Percentiles rank a stretch among this genome's conserved stretches.
phyloP scores from a whole-genome alignment of 2,329 filamentous ascomycete species.

The Aspergillus sp. region DNA sequence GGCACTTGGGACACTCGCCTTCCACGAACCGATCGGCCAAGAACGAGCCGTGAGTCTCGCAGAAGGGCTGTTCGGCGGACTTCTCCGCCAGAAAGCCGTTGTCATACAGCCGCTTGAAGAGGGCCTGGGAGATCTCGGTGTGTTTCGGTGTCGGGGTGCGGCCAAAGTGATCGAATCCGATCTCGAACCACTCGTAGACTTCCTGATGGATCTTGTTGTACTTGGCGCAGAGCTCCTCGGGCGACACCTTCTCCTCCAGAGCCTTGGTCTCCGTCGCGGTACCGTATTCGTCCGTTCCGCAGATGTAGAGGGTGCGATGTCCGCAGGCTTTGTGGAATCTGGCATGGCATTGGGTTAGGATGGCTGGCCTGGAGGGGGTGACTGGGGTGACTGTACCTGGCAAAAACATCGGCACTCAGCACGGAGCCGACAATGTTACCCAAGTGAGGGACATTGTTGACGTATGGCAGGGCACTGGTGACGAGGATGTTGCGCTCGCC shows the following conservation, averaged over 20 bases:
- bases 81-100: conserved; percentile 88
- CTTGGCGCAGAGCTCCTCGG: conserved; percentile 83
- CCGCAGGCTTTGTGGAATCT: conserved; percentile 58
- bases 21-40: conserved; percentile 72
- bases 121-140: conserved; percentile 87
- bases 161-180: conserved; percentile 92
- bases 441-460: conserved; percentile 76
- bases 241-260: conserved; percentile 79
- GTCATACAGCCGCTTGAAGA: conserved; percentile 82
- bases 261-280: conserved; percentile 96
- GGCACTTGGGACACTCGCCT: conserved; percentile 49
- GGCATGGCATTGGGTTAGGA: conserved; percentile 57
- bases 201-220: conserved; percentile 87
- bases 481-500: conserved; percentile 86
- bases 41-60: conserved; percentile 64
- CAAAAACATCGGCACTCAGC: conserved; percentile 83
- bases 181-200: conserved; percentile 95
- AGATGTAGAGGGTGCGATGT: conserved; percentile 78
- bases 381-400: conserved; percentile 38
- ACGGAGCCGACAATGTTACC: conserved; percentile 88
- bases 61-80: conserved; percentile 86
- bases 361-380: conserved; percentile 37
- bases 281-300: conserved; percentile 88
- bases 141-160: conserved; percentile 86
- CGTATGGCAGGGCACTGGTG: conserved; percentile 87